Percentiles rank a stretch among this genome's conserved stretches.
Conservation (phyloP, 1,139 yeast genomes). For the Meyerozyma carpophila region DNA sequence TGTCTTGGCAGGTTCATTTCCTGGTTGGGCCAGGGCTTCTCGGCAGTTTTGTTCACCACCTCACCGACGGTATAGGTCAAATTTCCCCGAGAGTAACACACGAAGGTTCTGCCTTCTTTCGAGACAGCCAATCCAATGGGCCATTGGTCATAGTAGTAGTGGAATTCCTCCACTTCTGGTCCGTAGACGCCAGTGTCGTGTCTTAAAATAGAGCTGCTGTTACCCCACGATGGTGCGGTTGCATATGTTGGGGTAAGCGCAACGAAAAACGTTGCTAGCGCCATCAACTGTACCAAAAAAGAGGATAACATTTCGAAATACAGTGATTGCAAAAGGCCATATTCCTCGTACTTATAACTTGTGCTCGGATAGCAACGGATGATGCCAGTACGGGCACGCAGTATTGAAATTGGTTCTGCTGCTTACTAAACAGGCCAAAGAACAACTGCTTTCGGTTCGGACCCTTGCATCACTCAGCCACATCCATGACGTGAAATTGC, state of each 20-base stretch:
- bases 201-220: not conserved
- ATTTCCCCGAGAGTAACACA: not conserved
- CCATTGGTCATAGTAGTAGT: conserved; percentile 1
- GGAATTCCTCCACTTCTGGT: not conserved
- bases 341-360: too few species aligned
- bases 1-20: not conserved
- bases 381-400: too few species aligned
- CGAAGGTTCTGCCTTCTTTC: not conserved
- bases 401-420: too few species aligned
- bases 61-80: not conserved
- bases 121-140: not conserved
- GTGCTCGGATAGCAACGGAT: too few species aligned
- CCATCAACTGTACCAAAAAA: too few species aligned
- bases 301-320: too few species aligned
- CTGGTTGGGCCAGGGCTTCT: not conserved
- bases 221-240: not conserved
- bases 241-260: not conserved
- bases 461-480: too few species aligned
- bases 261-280: not conserved
- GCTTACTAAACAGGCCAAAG: too few species aligned
- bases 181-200: not conserved
- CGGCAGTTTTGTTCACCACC: not conserved
- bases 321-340: too few species aligned
- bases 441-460: too few species aligned
- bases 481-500: too few species aligned